These are phyloP conservation scores for Anthracocystis walkeri DNA, from an alignment of 1,284 basidiomycete species.

Conservation along the genomic window DNA sequence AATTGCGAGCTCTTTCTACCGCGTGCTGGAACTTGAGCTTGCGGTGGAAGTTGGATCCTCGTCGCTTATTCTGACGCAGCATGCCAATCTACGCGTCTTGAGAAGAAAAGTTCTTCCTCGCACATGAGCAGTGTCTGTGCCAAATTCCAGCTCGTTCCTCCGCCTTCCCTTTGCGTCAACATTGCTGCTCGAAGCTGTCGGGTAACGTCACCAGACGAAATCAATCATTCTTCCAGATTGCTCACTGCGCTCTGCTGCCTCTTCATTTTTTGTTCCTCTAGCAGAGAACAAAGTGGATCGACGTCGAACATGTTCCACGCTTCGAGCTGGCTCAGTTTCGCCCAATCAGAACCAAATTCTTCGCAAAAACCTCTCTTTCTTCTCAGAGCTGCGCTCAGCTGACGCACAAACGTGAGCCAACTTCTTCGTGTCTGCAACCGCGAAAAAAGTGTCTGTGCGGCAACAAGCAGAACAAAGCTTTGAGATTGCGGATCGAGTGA, in stretches of 20 bases:
- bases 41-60: slow-evolving; percentile 22
- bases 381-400: slow-evolving; percentile 7
- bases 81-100: slow-evolving; percentile 2
- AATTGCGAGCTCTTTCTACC: slow-evolving; percentile 23
- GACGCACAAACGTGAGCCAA: slow-evolving; percentile 29
- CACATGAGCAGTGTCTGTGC: slow-evolving; percentile 15
- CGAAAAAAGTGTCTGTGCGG: slow-evolving; percentile 14
- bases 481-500: slow-evolving; percentile 1
- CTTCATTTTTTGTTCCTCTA: not conserved
- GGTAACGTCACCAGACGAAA: slow-evolving; percentile 27
- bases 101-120: slow-evolving; percentile 9
- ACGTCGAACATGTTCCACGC: slow-evolving; percentile 18
- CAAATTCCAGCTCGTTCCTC: slow-evolving; percentile 37
- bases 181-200: slow-evolving; percentile 15
- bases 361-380: not conserved
- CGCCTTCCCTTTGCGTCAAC: slow-evolving; percentile 40
- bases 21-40: not conserved
- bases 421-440: not conserved
- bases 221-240: not conserved
- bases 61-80: not conserved
- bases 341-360: slow-evolving; percentile 5
- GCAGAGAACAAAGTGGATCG: slow-evolving; percentile 41
- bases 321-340: not conserved
- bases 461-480: too few species aligned
- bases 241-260: slow-evolving; percentile 1